Conservation (phyloP, 768 basidiomycete genomes). For the Mycena vulgaris region DNA sequence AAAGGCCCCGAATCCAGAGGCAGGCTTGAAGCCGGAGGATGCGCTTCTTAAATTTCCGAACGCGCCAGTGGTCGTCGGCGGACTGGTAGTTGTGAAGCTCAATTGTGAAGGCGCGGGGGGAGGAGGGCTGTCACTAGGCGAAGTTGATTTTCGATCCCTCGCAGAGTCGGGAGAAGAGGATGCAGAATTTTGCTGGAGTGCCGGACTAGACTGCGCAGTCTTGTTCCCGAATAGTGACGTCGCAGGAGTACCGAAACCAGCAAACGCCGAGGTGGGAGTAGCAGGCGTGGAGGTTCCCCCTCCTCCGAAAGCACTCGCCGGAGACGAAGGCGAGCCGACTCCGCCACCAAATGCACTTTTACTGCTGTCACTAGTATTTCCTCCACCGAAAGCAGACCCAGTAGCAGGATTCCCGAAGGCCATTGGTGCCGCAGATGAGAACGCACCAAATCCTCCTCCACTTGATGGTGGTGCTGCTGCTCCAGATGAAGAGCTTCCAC, state of each 20-base stretch:
- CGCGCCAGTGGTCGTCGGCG: slow-evolving; percentile 47
- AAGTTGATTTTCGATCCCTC: slow-evolving; percentile 33
- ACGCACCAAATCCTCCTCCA: slow-evolving; percentile 42
- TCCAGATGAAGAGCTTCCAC: background rate
- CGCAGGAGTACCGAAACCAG: slow-evolving; percentile 15
- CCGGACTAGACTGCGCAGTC: slow-evolving; percentile 20
- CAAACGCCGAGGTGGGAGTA: slow-evolving; percentile 30
- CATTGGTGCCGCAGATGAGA: slow-evolving; percentile 43
- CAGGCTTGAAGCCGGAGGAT: slow-evolving; percentile 57
- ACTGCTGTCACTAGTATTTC: background rate
- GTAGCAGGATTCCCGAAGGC: slow-evolving; percentile 48
- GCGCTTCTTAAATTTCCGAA: slow-evolving; percentile 58
- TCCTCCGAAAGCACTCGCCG: slow-evolving; percentile 15
- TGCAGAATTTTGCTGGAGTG: slow-evolving; percentile 29
- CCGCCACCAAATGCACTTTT: slow-evolving; percentile 17
- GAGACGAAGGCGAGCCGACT: slow-evolving; percentile 2
- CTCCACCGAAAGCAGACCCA: slow-evolving; percentile 23
- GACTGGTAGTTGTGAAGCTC: slow-evolving; percentile 43
- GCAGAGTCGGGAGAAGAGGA: slow-evolving; percentile 43
- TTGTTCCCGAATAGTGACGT: slow-evolving; percentile 29
- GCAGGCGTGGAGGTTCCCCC: slow-evolving; percentile 7
- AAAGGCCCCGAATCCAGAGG: slow-evolving; percentile 59
- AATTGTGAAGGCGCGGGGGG: slow-evolving; percentile 27
- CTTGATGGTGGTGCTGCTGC: slow-evolving; percentile 17
- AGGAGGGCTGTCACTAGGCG: slow-evolving; percentile 34